Evolutionary conservation across 2,329 filamentous ascomycete genomes (phyloP), one percentile per base, ranked within the genome.

Genomic region (Ophiocordyceps robertsii): DNA sequence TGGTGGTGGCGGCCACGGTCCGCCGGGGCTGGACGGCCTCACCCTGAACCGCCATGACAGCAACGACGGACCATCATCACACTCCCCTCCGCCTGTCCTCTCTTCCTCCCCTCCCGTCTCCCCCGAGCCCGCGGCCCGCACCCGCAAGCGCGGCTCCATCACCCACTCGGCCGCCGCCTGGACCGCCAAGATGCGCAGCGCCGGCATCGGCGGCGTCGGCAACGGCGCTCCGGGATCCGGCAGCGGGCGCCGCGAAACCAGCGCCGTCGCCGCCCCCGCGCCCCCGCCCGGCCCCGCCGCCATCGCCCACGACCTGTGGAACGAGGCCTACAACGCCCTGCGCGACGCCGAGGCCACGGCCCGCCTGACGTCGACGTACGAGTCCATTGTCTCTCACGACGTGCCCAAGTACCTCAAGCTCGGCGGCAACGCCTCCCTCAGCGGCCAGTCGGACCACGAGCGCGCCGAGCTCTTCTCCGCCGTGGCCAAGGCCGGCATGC

Each of bases 311-410:
- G 50, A 53, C 19, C 49, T 63, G 13, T 64, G 61, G 61, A 60
- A 58, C 38, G 42, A 53, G 14, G 60, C 58, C 5, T 64, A 64
- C 41, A 55, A 62, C 39, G 40, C 47, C 1, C 50, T 64, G 13
- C 53, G 59, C 29, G 52, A 57, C 38, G 53, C 55, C 11, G 47
- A 51, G 12, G 48, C 49, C 29, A 56, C 56, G 12, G 43, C 53
- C 7, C 55, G 52, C 8, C 54, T 64, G 10, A 59, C 62, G 3
- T 45, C 56, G 11, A 55, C 59, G 3, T 63, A 63, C 46, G 61
- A 64, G 44, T 53, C 49, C 41, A 63, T 64, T 38, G 49, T 64
- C 37, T 51, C 56, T 3, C 56, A 63, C 31, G 56, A 58, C 40
- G 47, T 64, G 12, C 59, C 61, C 12, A 56, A 60, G 37, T 43